phyloP scores from a whole-genome alignment of 139 green algal species.

The Coccomyxa sp. region DNA sequence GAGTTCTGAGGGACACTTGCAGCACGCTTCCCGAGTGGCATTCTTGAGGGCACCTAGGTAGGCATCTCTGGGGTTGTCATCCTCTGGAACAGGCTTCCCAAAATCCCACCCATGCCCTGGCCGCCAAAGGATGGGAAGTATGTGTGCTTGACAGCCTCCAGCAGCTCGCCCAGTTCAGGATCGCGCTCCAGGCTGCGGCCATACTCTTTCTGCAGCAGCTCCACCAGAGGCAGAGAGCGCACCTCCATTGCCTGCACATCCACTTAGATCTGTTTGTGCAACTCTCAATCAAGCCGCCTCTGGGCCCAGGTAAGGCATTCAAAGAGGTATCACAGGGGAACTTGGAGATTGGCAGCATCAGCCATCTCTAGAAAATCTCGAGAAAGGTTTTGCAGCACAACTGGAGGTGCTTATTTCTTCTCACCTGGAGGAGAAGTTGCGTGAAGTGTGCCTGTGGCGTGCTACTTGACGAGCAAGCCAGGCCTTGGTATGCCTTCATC shows the following conservation, averaged over 20 bases:
- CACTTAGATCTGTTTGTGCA: background rate
- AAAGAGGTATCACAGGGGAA: background rate
- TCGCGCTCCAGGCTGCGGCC: background rate
- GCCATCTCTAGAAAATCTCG: background rate
- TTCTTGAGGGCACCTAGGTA: too few species aligned
- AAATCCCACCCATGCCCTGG: background rate
- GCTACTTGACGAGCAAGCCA: too few species aligned
- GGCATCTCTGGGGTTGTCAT: background rate
- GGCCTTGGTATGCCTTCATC: background rate
- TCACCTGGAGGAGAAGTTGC: too few species aligned
- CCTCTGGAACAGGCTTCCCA: background rate
- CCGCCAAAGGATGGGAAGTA: background rate
- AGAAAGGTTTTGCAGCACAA: background rate
- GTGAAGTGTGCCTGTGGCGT: background rate
- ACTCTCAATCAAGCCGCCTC: background rate
- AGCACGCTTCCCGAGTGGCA: too few species aligned
- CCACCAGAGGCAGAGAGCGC: background rate
- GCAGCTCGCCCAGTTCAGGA: background rate
- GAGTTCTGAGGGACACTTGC: too few species aligned
- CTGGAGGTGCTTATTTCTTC: too few species aligned
- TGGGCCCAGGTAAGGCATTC: too few species aligned
- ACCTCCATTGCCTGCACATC: background rate
- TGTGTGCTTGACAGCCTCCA: background rate
- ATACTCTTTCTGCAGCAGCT: background rate
- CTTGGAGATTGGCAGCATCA: background rate